These are phyloP conservation scores for Beauveria sp. DNA, from an alignment of 2,329 filamentous ascomycete species.

Conservation along the genomic window DNA sequence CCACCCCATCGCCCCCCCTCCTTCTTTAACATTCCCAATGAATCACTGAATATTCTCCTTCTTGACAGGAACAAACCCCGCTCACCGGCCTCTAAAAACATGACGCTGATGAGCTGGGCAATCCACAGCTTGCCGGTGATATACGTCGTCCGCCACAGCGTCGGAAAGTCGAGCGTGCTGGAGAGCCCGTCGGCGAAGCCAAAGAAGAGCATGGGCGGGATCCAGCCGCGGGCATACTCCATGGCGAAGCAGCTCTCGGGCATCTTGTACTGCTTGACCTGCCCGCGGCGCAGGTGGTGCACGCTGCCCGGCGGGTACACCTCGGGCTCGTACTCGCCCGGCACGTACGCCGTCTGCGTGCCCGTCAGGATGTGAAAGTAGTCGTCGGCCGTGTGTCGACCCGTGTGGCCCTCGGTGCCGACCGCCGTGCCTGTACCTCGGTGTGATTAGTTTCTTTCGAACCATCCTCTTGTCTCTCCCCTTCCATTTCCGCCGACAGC, in stretches of 20 bases:
- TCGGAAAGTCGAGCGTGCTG: conserved; percentile 79
- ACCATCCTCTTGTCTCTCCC: background rate
- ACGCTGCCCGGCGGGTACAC: conserved; percentile 62
- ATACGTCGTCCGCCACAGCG: conserved; percentile 68
- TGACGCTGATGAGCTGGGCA: conserved; percentile 59
- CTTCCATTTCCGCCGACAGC: no score
- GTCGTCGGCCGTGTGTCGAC: conserved; percentile 85
- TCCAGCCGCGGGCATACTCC: conserved; percentile 82
- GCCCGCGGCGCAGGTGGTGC: conserved; percentile 64
- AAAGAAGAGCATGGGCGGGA: conserved; percentile 87
- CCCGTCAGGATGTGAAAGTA: conserved; percentile 88
- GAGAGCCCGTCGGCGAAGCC: conserved; percentile 75
- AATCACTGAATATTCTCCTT: no score
- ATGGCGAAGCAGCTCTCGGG: conserved; percentile 68
- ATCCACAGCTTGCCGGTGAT: conserved; percentile 74
- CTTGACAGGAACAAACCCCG: background rate
- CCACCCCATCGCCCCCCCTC: background rate
- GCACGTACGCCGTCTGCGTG: conserved; percentile 66
- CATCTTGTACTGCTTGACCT: conserved; percentile 79
- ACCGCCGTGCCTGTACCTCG: conserved; percentile 51
- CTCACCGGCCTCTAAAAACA: conserved; percentile 44
- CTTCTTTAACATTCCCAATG: background rate
- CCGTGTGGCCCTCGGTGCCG: conserved; percentile 81
- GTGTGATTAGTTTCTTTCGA: background rate
- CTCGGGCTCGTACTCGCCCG: conserved; percentile 59